Evolutionary conservation across 1,284 basidiomycete genomes (phyloP).

Genomic region (Apiotrichum gamsii): DNA sequence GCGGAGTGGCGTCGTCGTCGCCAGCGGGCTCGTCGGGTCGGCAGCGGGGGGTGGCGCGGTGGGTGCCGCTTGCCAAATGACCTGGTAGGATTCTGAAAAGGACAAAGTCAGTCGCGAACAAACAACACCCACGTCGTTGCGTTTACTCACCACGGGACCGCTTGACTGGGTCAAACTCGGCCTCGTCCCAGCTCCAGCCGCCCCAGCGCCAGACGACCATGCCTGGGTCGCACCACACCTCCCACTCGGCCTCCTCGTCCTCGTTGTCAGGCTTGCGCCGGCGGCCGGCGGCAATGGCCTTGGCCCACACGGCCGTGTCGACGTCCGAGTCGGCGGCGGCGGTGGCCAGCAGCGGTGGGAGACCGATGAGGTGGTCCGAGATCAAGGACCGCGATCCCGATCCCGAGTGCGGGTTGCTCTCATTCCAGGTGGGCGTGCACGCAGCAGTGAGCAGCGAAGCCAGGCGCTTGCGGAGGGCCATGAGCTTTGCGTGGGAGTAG

Average conservation of each 20-base stretch:
- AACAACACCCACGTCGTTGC: not conserved
- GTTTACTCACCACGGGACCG: constrained; percentile 31
- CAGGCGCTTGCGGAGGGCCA: constrained; percentile 29
- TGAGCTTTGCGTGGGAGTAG: constrained; percentile 30
- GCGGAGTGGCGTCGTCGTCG: constrained; percentile 25
- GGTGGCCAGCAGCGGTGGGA: constrained; percentile 28
- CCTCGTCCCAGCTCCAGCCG: constrained; percentile 44
- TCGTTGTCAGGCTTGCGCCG: constrained; percentile 11
- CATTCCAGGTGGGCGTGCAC: constrained; percentile 37
- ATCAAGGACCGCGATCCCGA: constrained; percentile 43
- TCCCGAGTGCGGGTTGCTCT: constrained; percentile 30
- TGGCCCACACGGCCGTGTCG: constrained; percentile 30
- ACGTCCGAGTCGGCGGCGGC: constrained; percentile 33
- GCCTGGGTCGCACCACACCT: constrained; percentile 48
- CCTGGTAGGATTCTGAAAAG: constrained; percentile 28
- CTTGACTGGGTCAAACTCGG: constrained; percentile 40
- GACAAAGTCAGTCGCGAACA: not conserved
- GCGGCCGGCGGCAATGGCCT: constrained; percentile 23
- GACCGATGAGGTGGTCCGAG: constrained; percentile 24
- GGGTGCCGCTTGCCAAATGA: constrained; percentile 39
- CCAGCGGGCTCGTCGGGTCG: constrained; percentile 6
- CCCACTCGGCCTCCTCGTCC: constrained; percentile 37
- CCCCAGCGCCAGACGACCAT: constrained; percentile 45
- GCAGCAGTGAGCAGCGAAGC: constrained; percentile 16
- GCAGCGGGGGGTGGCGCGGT: constrained; percentile 3